A percentile compares a stretch with the other conserved stretches of the same genome.
Evolutionary conservation across 768 basidiomycete genomes (phyloP).

Genomic region (Hortiboletus campestris): DNA sequence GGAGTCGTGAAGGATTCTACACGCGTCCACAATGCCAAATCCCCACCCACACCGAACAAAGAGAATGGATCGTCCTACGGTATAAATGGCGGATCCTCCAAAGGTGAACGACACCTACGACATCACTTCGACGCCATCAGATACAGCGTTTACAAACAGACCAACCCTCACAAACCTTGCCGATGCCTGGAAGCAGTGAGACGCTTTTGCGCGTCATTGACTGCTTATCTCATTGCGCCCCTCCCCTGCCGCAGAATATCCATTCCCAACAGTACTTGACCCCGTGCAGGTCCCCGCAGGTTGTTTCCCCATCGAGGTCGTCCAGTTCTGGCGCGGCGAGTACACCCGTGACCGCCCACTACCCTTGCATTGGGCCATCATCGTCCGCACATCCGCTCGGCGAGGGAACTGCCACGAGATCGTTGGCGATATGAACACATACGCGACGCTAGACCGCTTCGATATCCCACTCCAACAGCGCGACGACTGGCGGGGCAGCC

Average conservation of each 20-base stretch:
- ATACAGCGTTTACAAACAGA: neutral
- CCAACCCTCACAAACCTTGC: neutral
- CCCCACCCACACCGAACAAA: constrained; percentile 1
- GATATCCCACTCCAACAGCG: constrained; percentile 2
- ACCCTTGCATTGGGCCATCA: constrained; percentile 28
- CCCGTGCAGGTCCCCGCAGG: constrained; percentile 19
- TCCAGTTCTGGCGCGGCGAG: constrained; percentile 30
- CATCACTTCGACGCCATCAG: neutral
- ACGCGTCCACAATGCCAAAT: neutral
- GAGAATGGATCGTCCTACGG: neutral
- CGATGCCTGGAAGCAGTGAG: constrained; percentile 6
- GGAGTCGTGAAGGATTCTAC: neutral
- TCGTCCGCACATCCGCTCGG: constrained; percentile 18
- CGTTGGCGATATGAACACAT: constrained; percentile 21
- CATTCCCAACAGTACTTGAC: constrained; percentile 12
- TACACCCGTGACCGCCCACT: constrained; percentile 1
- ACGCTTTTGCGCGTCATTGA: neutral
- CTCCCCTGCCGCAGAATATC: neutral
- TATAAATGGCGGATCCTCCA: constrained; percentile 6
- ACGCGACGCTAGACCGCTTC: constrained; percentile 9
- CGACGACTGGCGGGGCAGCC: constrained; percentile 24
- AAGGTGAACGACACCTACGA: neutral
- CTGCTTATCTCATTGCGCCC: neutral
- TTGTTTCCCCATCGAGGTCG: constrained; percentile 23
- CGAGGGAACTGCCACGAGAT: constrained; percentile 27